Conservation (phyloP, 202 grass and related monocot genomes). For the Dendrocalamus latiflorus region DNA sequence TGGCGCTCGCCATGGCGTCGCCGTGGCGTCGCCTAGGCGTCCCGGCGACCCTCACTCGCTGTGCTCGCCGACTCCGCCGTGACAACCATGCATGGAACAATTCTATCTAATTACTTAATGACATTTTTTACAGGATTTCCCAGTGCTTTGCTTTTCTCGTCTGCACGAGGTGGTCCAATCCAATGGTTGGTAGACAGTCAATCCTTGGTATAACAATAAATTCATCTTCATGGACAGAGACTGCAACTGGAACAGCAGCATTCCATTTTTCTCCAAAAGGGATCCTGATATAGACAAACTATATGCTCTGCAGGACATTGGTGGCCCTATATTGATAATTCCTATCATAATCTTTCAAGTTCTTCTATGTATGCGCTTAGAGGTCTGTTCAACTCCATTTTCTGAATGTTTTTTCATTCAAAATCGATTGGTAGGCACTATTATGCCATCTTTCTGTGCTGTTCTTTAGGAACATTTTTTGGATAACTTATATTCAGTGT, state of each 20-base stretch:
- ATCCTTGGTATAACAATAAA: conserved; percentile 35
- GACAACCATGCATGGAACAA: no score
- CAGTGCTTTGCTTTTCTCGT: conserved; percentile 70
- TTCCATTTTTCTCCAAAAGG: conserved; percentile 34
- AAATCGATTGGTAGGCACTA: background rate
- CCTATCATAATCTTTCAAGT: conserved; percentile 55
- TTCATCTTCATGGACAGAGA: conserved; percentile 24
- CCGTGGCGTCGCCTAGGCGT: no score
- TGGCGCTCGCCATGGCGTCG: no score
- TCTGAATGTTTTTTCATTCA: background rate
- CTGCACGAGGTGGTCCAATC: conserved; percentile 66
- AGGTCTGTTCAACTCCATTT: conserved; percentile 46
- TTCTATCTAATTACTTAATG: conserved; percentile 22
- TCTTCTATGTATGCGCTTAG: conserved; percentile 75
- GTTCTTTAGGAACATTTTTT: background rate
- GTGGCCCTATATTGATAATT: conserved; percentile 63
- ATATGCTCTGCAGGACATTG: conserved; percentile 55
- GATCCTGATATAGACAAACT: conserved; percentile 32
- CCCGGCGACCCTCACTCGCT: no score
- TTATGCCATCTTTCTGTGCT: background rate
- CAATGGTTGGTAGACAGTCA: conserved; percentile 52
- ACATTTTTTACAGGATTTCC: conserved; percentile 49
- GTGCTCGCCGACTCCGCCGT: no score
- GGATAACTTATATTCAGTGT: conserved; percentile 1
- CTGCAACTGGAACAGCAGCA: conserved; percentile 18